These are phyloP conservation scores for Metschnikowia lunata DNA, from an alignment of 805 yeast species.

Conservation along the genomic window DNA sequence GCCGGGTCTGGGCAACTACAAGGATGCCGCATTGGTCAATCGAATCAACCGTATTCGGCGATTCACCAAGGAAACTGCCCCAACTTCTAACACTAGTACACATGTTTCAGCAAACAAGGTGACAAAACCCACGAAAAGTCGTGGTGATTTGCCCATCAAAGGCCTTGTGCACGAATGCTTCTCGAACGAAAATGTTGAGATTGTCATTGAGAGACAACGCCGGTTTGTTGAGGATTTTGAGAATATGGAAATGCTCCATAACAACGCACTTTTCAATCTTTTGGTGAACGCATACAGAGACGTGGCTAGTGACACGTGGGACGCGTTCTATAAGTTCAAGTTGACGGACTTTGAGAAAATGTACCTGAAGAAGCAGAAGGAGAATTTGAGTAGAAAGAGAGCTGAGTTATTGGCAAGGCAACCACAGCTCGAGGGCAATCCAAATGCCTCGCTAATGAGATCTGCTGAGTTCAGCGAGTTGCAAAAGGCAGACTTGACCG, in stretches of 20 bases:
- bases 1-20: constrained; percentile 44
- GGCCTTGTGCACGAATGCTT: constrained; percentile 36
- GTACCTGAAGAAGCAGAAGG: constrained; percentile 16
- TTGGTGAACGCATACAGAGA: constrained; percentile 37
- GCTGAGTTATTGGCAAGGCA: constrained; percentile 8
- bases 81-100: constrained; percentile 18
- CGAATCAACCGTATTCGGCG: constrained; percentile 31
- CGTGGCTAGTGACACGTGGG: constrained; percentile 38
- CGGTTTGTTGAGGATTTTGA: constrained; percentile 31
- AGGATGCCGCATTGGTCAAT: constrained; percentile 40
- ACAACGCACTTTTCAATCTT: constrained; percentile 37
- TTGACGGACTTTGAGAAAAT: constrained; percentile 37
- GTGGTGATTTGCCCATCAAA: constrained; percentile 27
- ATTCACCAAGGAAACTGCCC: constrained; percentile 11
- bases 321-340: constrained; percentile 36
- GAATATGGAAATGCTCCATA: constrained; percentile 43
- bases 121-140: constrained; percentile 11
- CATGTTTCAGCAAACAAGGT: constrained; percentile 22
- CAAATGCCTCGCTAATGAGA: not conserved
- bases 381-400: constrained; percentile 13
- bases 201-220: constrained; percentile 27
- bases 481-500: constrained; percentile 13
- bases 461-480: constrained; percentile 11
- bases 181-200: constrained; percentile 28
- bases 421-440: constrained; percentile 1